A percentile compares a stretch with the other conserved stretches of the same genome.
Evolutionary conservation across 768 basidiomycete species (phyloP).

Genomic region (Imleria badia): DNA sequence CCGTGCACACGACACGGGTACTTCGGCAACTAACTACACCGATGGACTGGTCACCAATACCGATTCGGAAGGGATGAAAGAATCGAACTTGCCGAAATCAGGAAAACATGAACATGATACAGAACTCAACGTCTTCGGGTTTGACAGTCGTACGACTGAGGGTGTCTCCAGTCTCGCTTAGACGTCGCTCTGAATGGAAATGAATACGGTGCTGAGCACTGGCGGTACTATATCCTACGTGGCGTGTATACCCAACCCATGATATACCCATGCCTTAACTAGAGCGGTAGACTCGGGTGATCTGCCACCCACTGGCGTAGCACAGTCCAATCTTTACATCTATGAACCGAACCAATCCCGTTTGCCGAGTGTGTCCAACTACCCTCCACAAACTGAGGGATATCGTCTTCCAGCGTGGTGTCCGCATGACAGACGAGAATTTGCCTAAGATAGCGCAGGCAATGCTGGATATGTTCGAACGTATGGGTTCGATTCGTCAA

Average conservation of each 20-base stretch:
- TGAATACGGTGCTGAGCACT: not conserved
- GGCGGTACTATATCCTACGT: not conserved
- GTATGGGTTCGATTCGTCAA: constrained; percentile 23
- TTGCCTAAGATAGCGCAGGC: constrained; percentile 41
- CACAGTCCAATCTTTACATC: constrained; percentile 35
- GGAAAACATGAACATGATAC: not conserved
- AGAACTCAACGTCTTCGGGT: not conserved
- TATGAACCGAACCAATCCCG: constrained; percentile 32
- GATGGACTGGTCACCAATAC: constrained; percentile 14
- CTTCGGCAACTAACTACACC: constrained; percentile 22
- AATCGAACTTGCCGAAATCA: not conserved
- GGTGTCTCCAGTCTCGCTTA: not conserved
- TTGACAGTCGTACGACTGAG: not conserved
- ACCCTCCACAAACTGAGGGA: constrained; percentile 25
- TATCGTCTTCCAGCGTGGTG: constrained; percentile 37
- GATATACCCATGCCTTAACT: not conserved
- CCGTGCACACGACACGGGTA: constrained; percentile 8
- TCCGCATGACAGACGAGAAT: constrained; percentile 39
- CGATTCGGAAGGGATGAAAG: constrained; percentile 22
- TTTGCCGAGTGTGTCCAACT: constrained; percentile 30
- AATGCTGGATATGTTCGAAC: constrained; percentile 36
- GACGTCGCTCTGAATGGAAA: not conserved
- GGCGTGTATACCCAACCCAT: not conserved
- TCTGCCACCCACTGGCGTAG: constrained; percentile 30
- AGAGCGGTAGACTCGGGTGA: constrained; percentile 27